Evolutionary conservation across 176 grass and related monocot genomes (phyloP), one percentile per base, ranked within the genome.

Genomic region (Zoysia japonica): DNA sequence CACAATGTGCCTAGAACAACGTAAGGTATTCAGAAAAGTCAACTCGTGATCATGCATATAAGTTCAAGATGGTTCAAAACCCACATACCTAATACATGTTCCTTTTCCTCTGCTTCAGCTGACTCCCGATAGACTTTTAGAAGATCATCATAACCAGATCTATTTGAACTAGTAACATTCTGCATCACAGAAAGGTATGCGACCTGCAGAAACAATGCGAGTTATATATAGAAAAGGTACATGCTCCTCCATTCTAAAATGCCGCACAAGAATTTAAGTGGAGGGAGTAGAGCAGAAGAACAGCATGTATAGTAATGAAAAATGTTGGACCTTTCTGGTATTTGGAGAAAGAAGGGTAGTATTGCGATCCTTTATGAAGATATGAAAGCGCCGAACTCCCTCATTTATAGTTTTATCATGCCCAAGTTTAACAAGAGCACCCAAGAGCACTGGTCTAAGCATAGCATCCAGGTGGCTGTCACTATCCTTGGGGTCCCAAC

Each of bases 151-250:
- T 94, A 98, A 61, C 86, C 86, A 28, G 70, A 88, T 87, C 78
- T 94, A 75, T 98, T 77, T 74, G 81, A 87, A 37, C 47, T 71
- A 59, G 57, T 91, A 67, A 90, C 91, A 79, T 55, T 85, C 47
- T 90, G 80, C 95, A 98, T 98, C 78, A 94, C 90, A 90, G 90
- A 76, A 2, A 94, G 74, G 71, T 92, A 98, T 78, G 88, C 86
- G 71, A 78, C 85, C 95, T 98, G 89, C 46, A 88, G 7, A 69
- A 65, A 83, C 56, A 92, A 62, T 9, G 3, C 7, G 79, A 68
- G 37, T 19, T 57, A 77, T 1, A 77, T 70, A 74, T 59, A 57
- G 8, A 71, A 65, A 47, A 82, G 76, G 47, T 28, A 43, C 19
- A 39, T 28, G 28, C 28, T 28, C 28, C 28, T 28, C 28, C 28